These are phyloP conservation scores for Nicotiana tabacum DNA, from an alignment of 257 asterid species.

Conservation along the genomic window DNA sequence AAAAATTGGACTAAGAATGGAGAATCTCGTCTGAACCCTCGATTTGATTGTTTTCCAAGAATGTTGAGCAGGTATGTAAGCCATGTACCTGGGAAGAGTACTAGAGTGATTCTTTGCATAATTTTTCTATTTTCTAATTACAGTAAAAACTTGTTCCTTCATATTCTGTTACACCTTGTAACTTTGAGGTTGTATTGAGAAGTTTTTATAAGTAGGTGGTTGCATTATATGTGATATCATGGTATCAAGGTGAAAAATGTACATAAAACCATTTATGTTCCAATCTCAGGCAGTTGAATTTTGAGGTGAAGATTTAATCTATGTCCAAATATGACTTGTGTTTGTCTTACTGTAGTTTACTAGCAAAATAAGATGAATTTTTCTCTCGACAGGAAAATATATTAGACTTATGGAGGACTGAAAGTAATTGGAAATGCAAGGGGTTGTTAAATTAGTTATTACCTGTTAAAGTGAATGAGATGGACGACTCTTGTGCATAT, in stretches of 20 bases:
- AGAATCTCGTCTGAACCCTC: no score
- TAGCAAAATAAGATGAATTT: neutral
- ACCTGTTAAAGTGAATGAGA: neutral
- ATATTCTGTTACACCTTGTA: neutral
- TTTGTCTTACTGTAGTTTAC: neutral
- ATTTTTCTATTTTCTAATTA: neutral
- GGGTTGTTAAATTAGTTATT: neutral
- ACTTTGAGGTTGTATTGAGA: neutral
- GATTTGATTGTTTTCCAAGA: no score
- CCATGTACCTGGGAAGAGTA: no score
- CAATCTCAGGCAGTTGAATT: neutral
- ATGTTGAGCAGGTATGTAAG: no score
- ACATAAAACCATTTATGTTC: neutral
- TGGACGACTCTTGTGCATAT: neutral
- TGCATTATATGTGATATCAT: neutral
- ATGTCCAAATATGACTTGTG: neutral
- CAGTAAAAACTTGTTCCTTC: neutral
- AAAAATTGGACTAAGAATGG: neutral
- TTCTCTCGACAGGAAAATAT: neutral
- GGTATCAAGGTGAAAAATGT: neutral
- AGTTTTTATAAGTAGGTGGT: neutral
- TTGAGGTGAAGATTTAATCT: neutral
- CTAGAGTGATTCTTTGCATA: neutral
- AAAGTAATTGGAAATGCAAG: neutral
- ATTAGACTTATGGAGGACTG: neutral